phyloP scores from a whole-genome alignment of 176 grass and related monocot species.

The Zoysia japonica region DNA sequence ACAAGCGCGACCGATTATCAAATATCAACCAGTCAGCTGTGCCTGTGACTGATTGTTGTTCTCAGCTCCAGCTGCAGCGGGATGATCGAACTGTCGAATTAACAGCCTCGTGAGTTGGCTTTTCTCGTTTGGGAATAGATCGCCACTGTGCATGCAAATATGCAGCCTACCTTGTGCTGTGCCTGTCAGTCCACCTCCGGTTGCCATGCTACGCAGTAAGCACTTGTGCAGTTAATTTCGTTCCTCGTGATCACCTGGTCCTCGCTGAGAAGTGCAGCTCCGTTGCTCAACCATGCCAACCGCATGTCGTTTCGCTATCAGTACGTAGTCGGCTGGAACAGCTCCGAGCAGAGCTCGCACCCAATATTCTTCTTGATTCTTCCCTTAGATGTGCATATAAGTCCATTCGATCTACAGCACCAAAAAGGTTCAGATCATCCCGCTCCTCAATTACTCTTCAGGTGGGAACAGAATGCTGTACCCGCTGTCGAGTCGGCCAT shows the following conservation, averaged over 20 bases:
- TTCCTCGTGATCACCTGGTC: background rate
- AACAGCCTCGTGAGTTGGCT: no score
- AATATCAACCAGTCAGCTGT: background rate
- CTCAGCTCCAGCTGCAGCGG: background rate
- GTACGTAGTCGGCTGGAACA: background rate
- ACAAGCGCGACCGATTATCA: background rate
- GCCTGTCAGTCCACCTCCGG: background rate
- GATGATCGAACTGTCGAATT: background rate
- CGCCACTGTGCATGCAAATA: background rate
- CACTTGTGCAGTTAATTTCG: background rate
- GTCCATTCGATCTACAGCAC: background rate
- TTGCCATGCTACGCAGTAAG: background rate
- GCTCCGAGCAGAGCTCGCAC: background rate
- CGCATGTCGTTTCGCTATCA: constrained; percentile 11
- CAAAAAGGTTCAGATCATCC: background rate
- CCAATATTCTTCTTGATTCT: background rate
- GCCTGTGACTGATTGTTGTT: background rate
- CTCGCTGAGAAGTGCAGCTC: background rate
- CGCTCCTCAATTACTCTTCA: background rate
- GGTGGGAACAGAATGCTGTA: background rate
- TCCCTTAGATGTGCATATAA: no score
- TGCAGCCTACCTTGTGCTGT: no score
- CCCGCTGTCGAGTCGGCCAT: background rate
- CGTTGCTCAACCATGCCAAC: background rate
- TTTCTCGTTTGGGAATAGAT: background rate